Conservation (phyloP, 1,284 basidiomycete genomes). For the Naganishia cerealis region DNA sequence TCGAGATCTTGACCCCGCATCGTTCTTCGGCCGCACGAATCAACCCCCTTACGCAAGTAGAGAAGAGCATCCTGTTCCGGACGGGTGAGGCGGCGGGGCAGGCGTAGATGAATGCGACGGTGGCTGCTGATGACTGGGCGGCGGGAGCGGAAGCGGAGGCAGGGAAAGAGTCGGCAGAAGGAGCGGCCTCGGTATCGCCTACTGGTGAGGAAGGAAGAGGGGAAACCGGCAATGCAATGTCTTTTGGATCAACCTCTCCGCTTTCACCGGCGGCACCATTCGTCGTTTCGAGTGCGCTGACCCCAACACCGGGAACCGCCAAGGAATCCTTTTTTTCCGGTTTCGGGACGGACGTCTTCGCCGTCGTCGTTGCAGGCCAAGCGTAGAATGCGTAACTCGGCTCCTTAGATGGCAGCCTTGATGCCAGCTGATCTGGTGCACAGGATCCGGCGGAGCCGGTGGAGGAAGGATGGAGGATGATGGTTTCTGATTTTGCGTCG, state of each 20-base stretch:
- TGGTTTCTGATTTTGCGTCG: conserved; percentile 62
- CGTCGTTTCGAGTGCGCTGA: neutral
- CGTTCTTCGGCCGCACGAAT: conserved; percentile 62
- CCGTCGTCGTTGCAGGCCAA: conserved; percentile 56
- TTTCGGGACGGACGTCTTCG: neutral
- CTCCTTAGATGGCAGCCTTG: conserved; percentile 49
- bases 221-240: conserved; percentile 10
- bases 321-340: conserved; percentile 29
- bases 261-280: neutral
- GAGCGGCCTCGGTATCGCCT: neutral
- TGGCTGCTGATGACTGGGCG: neutral
- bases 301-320: neutral
- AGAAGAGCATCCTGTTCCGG: conserved; percentile 82
- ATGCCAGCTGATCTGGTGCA: conserved; percentile 54
- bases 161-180: neutral
- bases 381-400: conserved; percentile 69
- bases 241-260: neutral
- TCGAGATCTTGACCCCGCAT: conserved; percentile 52
- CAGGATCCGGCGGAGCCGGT: conserved; percentile 9
- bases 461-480: conserved; percentile 56
- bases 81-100: conserved; percentile 76
- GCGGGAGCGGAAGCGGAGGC: neutral
- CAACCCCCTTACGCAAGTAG: conserved; percentile 64
- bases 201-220: conserved; percentile 3
- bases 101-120: conserved; percentile 77